A percentile compares a stretch with the other conserved stretches of the same genome.
These are phyloP conservation scores for Camellia sinensis DNA, from an alignment of 148 eudicot genomes.

Conservation along the genomic window DNA sequence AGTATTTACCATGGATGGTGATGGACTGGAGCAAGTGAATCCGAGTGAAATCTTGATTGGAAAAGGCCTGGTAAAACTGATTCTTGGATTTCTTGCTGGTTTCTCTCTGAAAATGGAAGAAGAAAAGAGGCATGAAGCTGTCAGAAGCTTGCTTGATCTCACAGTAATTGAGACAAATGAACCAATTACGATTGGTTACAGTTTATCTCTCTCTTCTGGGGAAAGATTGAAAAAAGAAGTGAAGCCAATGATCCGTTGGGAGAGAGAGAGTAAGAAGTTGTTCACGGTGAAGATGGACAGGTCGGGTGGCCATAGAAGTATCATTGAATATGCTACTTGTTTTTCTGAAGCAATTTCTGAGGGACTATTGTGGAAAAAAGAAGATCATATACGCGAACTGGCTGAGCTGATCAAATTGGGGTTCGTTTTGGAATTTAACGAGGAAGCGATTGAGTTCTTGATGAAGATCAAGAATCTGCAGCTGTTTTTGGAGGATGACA, in stretches of 20 bases:
- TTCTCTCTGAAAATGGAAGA: constrained; percentile 33
- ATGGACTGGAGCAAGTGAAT: constrained; percentile 20
- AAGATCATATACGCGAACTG: constrained; percentile 33
- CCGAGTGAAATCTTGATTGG: constrained; percentile 31
- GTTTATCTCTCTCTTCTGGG: constrained; percentile 40
- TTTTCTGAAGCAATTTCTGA: constrained; percentile 52
- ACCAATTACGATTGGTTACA: constrained; percentile 33
- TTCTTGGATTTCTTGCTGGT: constrained; percentile 52
- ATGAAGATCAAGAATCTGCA: constrained; percentile 61
- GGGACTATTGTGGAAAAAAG: constrained; percentile 58
- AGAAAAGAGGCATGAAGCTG: constrained; percentile 38
- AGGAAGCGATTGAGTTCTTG: constrained; percentile 45
- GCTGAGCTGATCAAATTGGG: constrained; percentile 56
- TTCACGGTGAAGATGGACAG: constrained; percentile 39
- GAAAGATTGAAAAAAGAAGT: constrained; percentile 30
- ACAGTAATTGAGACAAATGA: constrained; percentile 35
- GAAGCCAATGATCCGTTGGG: constrained; percentile 54
- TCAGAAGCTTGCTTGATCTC: constrained; percentile 31
- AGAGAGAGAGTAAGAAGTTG: constrained; percentile 30
- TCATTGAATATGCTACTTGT: constrained; percentile 46
- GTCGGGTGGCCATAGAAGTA: constrained; percentile 23
- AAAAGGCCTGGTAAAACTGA: constrained; percentile 45
- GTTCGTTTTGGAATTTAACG: constrained; percentile 44
- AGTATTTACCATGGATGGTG: constrained; percentile 14
- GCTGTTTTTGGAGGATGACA: constrained; percentile 49